Base-by-base conservation (phyloP, 805 yeast species). In the Candida tallmaniae region DNA sequence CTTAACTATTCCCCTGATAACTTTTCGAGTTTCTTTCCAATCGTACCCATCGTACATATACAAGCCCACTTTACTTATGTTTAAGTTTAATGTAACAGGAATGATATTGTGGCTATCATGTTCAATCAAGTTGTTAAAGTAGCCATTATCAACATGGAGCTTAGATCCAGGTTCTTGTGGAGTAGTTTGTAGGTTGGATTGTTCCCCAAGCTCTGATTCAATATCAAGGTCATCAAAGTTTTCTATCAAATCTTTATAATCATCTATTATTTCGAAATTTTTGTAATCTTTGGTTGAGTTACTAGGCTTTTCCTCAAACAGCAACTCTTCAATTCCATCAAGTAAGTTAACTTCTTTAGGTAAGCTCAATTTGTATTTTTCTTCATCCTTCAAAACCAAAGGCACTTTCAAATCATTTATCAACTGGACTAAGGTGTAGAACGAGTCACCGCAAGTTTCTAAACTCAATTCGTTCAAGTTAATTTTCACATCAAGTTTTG, bases 31-130 rank as follows among this genome's bases (percentile, higher is more conserved):
- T 27, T 76, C 74, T 36, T 73, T 73, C 94, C 97, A 88, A 48
- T 93, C 97, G 51, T 80, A 93, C 0, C 99, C 99, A 60, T 93
- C 98, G 53, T 74, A 79, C 13, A 90, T 58, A 32, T 67, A 73
- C 2, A 83, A 47, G 1, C 48, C 51, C 0, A 65, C 56, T 31
- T 68, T 68, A 2, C 68, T 52, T 4, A 70, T 48, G 28, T 62
- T 61, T 6, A 66, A 38, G 26, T 58, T 58, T 15, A 65, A 7
- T 23, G 37, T 43, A 3, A 34, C 29, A 9, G 47, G 47, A 16
- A 29, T 38, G 10, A 43, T 30, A 21, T 29, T 39, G 26, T 30
- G 18, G 7, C 7, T 10, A 7, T 10, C 23, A 20, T 20, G 23
- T 20, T 7, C 9, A 14, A 8, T 24, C 7, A 19, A 15, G 14